Conservation (phyloP, 352 stramenopile genomes). For the Pilasporangium apinafurcum region DNA sequence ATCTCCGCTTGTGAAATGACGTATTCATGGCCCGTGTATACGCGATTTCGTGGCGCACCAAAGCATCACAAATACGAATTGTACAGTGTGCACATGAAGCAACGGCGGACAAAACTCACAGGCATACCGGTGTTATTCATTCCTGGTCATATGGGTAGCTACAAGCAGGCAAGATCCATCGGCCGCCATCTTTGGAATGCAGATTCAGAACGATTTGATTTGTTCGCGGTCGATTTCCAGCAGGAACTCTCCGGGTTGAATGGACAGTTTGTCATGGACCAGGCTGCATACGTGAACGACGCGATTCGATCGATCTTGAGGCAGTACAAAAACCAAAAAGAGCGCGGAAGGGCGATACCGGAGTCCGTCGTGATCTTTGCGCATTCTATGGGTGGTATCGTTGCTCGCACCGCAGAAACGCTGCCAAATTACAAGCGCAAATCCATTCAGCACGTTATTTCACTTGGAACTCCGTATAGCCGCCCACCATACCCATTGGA, state of each 20-base stretch:
- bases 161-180: constrained; percentile 80
- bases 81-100: constrained; percentile 66
- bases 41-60: constrained; percentile 18
- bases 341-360: constrained; percentile 9
- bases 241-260: constrained; percentile 68
- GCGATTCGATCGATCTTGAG: constrained; percentile 62
- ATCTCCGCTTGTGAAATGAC: constrained; percentile 76
- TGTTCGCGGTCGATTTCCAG: constrained; percentile 78
- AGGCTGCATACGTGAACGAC: constrained; percentile 74
- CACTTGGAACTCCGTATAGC: constrained; percentile 58
- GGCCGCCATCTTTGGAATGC: constrained; percentile 64
- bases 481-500: constrained; percentile 60
- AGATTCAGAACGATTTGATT: constrained; percentile 50
- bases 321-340: constrained; percentile 60
- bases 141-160: constrained; percentile 75
- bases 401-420: constrained; percentile 48
- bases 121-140: constrained; percentile 81
- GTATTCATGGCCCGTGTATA: constrained; percentile 82
- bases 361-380: constrained; percentile 71
- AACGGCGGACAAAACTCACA: constrained; percentile 24
- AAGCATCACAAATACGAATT: constrained; percentile 64
- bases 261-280: constrained; percentile 55
- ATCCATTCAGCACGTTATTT: constrained; percentile 76
- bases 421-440: constrained; percentile 68
- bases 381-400: constrained; percentile 83